Conservation (phyloP, 2,329 filamentous ascomycete species). For the Fusarium sacchari region DNA sequence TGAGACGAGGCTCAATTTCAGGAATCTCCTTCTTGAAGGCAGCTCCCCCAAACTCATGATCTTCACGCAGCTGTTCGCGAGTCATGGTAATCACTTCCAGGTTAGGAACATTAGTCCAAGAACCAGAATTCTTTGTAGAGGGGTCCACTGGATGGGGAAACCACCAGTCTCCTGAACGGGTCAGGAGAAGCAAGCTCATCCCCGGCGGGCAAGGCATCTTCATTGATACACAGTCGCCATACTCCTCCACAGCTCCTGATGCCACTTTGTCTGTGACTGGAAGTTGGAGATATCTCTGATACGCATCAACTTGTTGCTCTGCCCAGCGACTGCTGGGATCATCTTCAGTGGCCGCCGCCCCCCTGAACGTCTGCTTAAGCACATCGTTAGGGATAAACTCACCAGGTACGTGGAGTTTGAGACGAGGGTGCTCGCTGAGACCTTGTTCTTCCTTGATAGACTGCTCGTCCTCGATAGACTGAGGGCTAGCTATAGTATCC, state of each 20-base stretch:
- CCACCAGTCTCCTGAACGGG: background rate
- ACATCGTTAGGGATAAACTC: background rate
- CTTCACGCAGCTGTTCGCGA: background rate
- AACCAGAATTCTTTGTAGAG: background rate
- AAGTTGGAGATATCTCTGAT: background rate
- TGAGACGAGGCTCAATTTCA: background rate
- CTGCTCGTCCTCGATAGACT: background rate
- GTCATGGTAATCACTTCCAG: background rate
- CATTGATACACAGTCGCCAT: background rate
- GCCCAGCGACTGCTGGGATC: no score
- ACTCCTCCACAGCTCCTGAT: background rate
- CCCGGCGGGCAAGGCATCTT: background rate
- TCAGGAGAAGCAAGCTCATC: background rate
- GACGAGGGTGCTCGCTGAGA: no score
- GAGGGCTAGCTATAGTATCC: background rate
- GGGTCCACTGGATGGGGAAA: background rate
- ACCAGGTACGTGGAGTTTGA: fast-evolving
- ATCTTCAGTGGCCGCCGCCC: fast-evolving
- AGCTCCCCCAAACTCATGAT: background rate
- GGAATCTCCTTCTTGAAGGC: background rate
- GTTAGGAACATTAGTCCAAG: background rate
- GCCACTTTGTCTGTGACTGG: background rate
- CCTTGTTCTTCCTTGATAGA: background rate
- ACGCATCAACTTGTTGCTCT: background rate
- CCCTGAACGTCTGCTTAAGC: background rate